Evolutionary conservation across 805 yeast species (phyloP).

Genomic region (Lachancea nothofagi): DNA sequence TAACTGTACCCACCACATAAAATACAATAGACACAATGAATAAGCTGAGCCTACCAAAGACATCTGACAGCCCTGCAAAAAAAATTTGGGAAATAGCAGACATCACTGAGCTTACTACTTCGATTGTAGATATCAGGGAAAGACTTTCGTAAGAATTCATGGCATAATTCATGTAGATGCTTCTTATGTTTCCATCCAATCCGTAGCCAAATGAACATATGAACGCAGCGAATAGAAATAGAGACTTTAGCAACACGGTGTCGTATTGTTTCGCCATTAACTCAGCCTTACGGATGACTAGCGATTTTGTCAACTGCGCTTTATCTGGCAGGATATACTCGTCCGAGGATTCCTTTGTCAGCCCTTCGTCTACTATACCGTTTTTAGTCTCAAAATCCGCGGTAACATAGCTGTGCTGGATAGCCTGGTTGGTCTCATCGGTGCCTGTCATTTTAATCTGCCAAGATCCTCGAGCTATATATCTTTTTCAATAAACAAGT

Average conservation of each 20-base stretch:
- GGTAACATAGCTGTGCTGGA: no score
- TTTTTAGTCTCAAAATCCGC: no score
- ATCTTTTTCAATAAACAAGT: no score
- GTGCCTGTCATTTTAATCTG: no score
- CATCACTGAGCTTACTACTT: conserved; percentile 46
- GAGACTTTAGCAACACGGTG: no score
- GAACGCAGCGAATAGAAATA: no score
- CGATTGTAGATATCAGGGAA: conserved; percentile 46
- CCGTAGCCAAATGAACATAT: conserved; percentile 50
- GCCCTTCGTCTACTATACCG: no score
- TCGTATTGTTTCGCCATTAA: conserved; percentile 43
- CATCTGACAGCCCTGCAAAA: conserved; percentile 51
- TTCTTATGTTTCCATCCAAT: conserved; percentile 46
- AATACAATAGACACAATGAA: conserved; percentile 39
- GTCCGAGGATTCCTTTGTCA: no score
- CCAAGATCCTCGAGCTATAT: no score
- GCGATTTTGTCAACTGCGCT: conserved; percentile 30
- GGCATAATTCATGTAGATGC: conserved; percentile 46
- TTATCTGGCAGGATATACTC: conserved; percentile 8
- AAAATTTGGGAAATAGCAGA: conserved; percentile 55
- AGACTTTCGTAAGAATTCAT: conserved; percentile 45
- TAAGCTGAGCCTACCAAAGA: conserved; percentile 50
- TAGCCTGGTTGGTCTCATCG: no score
- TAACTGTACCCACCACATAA: conserved; percentile 51
- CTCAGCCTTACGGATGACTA: conserved; percentile 46